Percentiles rank a stretch among this genome's conserved stretches.
phyloP scores from a whole-genome alignment of 2,329 filamentous ascomycete genomes.

The Cladosporium oxysporum region DNA sequence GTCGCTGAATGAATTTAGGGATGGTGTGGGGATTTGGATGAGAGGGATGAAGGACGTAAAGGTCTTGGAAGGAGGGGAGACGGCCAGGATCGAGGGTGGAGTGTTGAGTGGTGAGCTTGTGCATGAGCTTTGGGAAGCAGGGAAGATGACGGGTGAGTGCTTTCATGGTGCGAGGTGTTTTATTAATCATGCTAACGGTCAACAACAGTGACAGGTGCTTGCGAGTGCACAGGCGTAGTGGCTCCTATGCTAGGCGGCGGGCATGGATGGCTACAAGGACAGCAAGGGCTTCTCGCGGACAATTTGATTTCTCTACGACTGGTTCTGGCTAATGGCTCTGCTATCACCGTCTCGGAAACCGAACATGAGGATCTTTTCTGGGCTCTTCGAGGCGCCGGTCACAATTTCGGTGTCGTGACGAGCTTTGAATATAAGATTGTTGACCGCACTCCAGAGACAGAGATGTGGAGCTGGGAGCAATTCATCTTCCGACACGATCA shows the following conservation, averaged over 20 bases:
- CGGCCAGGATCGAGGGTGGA: conserved; percentile 22
- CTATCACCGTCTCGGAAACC: conserved; percentile 41
- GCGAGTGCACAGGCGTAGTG: conserved; percentile 23
- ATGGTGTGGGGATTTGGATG: conserved; percentile 25
- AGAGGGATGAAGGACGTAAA: conserved; percentile 15
- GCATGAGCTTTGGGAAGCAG: conserved; percentile 16
- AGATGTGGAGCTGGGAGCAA: conserved; percentile 8
- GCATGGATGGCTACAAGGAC: conserved; percentile 35
- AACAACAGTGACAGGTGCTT: conserved; percentile 21
- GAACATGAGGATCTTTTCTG: conserved; percentile 52
- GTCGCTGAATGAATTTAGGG: conserved; percentile 15
- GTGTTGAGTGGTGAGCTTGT: conserved; percentile 20
- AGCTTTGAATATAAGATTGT: conserved; percentile 42
- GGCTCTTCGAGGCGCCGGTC: conserved; percentile 47
- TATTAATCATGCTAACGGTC: background rate
- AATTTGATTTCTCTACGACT: conserved; percentile 44
- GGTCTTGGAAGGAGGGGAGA: conserved; percentile 17
- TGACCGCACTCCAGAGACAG: conserved; percentile 16
- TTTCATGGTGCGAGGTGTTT: background rate
- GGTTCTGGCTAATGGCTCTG: conserved; percentile 43
- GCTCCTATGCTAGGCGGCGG: conserved; percentile 25
- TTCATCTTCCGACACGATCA: conserved; percentile 12
- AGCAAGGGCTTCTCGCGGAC: conserved; percentile 54
- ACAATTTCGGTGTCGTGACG: conserved; percentile 45
- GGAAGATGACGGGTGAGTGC: conserved; percentile 20